Percentiles rank a stretch among this genome's conserved stretches.
These are phyloP conservation scores for Aspergillus coremiiformis DNA, from an alignment of 495 filamentous ascomycete genomes.

Conservation along the genomic window DNA sequence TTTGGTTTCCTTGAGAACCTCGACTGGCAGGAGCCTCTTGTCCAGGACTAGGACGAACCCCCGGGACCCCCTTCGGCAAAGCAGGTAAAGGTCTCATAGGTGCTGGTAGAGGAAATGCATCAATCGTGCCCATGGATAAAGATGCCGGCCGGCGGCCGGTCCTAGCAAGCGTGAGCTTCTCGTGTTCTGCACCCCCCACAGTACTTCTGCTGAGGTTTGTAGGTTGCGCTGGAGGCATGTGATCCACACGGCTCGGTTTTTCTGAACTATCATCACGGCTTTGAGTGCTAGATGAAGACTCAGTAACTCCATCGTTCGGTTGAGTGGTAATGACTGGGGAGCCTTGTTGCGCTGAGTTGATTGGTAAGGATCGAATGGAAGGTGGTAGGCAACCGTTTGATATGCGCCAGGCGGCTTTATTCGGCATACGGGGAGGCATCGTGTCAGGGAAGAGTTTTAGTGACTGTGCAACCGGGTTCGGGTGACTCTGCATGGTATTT, in stretches of 20 bases:
- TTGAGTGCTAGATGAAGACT: neutral
- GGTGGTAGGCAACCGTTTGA: conserved; percentile 11
- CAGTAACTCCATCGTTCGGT: neutral
- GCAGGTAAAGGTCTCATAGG: conserved; percentile 32
- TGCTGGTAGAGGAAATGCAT: conserved; percentile 36
- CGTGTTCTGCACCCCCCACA: conserved; percentile 1
- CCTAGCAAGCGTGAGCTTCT: conserved; percentile 7
- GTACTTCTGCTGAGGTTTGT: neutral
- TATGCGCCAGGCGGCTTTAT: conserved; percentile 24
- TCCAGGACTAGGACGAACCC: neutral
- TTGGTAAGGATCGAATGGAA: conserved; percentile 1
- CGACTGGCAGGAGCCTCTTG: neutral
- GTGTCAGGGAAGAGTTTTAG: conserved; percentile 37
- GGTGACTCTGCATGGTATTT: conserved; percentile 6
- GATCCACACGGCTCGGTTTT: neutral
- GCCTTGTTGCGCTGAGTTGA: neutral
- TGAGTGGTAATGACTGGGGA: neutral
- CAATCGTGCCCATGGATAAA: conserved; percentile 24
- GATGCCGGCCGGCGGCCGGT: conserved; percentile 19
- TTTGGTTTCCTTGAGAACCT: neutral
- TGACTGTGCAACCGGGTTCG: conserved; percentile 14
- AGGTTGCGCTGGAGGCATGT: neutral
- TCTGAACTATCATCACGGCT: neutral
- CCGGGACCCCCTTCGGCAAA: conserved; percentile 17
- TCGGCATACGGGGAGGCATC: conserved; percentile 28